Evolutionary conservation across 345 rosid species (phyloP), one percentile per base, ranked within the genome.

Genomic region (Hypericum androsaemum): DNA sequence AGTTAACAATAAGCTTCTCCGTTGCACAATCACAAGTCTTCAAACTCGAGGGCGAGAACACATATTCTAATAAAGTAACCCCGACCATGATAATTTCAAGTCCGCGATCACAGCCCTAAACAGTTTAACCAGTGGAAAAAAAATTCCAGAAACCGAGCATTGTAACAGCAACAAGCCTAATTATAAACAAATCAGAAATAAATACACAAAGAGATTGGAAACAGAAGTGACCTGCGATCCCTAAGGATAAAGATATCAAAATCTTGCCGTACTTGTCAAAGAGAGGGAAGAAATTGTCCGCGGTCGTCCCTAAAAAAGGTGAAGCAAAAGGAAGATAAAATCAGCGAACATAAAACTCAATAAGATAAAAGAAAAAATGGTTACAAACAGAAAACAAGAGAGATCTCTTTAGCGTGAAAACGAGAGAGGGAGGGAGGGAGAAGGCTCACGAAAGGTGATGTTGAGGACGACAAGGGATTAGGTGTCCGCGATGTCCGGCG

Each of bases 241-340:
- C 82, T 80, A 15, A 88, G 95, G 35, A 86, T 83, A 56, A 83
- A 80, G 41, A 86, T 79, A 52, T 86, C 95, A 5, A 83, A 38
- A 86, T 90, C 73, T 86, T 86, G 2, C 95, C 95, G 36, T 86
- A 83, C 86, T 83, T 86, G 8, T 80, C 84, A 58, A 86, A 86
- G 8, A 86, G 86, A 52, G 95, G 90, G 57, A 78, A 86, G 8
- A 86, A 76, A 69, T 83, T 90, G 69, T 86, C 95, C 5, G 95
- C 88, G 12, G 84, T 80, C 0, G 95, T 83, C 51, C 95, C 95
- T 86, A 54, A 43, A 35, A 57, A 43, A 59, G 10, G 13, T 8
- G 22, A 16, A 47, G 52, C 53, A 9, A 46, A 52, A 36, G 40
- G 9, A 5, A 32, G 38, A 38, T 8, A 12, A 35, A 44, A 5